A percentile compares a stretch with the other conserved stretches of the same genome.
These are phyloP conservation scores for Eudorina sp. DNA, from an alignment of 139 green algal genomes.

Conservation along the genomic window DNA sequence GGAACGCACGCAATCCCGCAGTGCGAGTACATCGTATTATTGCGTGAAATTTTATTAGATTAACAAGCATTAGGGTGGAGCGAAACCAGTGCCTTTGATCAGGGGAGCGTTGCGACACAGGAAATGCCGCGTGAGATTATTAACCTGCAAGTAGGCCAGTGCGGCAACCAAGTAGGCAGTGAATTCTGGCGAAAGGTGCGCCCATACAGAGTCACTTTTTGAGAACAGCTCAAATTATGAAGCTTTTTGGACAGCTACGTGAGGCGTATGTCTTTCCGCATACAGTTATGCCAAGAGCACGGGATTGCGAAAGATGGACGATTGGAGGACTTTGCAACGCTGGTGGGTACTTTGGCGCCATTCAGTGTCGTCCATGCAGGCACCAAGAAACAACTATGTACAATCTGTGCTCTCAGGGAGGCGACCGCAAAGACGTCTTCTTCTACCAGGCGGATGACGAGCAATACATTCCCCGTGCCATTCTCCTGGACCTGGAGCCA, in stretches of 20 bases:
- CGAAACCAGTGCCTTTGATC: no score
- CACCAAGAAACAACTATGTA: no score
- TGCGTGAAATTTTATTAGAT: no score
- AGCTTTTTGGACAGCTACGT: neutral
- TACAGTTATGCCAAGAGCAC: slow-evolving; percentile 94
- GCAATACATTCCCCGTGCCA: slow-evolving; percentile 95
- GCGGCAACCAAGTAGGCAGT: slow-evolving; percentile 97
- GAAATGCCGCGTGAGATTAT: slow-evolving; percentile 98
- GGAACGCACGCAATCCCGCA: no score
- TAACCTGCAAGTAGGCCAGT: slow-evolving; percentile 98
- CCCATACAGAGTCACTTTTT: neutral
- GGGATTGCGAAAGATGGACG: slow-evolving; percentile 97
- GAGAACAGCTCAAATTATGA: slow-evolving; percentile 8
- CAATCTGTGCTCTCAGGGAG: slow-evolving; percentile 58
- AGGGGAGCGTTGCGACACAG: no score
- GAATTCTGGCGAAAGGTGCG: slow-evolving; percentile 95
- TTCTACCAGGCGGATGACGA: slow-evolving; percentile 99
- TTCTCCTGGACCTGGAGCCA: slow-evolving; percentile 98
- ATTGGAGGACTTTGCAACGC: slow-evolving; percentile 90
- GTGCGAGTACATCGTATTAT: no score
- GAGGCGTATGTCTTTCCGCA: neutral
- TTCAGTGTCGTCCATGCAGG: neutral
- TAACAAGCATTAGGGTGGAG: no score
- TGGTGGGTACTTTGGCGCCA: slow-evolving; percentile 63
- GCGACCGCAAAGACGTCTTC: slow-evolving; percentile 99